Evolutionary conservation across 495 filamentous ascomycete species (phyloP).

Genomic region (Penicillium subrubescens): DNA sequence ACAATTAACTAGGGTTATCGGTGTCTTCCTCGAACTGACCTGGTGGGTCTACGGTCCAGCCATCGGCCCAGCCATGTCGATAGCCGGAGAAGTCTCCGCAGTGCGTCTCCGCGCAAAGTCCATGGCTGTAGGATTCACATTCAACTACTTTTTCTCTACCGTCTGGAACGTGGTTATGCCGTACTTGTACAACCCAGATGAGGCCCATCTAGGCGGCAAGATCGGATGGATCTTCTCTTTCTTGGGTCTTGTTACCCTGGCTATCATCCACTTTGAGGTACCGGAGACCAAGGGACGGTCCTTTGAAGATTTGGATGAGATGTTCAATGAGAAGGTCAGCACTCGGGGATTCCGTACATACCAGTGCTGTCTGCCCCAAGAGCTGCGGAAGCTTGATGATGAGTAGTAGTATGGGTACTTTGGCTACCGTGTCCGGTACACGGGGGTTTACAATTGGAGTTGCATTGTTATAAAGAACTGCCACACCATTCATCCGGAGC

Average conservation of each 20-base stretch:
- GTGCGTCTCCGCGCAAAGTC: conserved; percentile 32
- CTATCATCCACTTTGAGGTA: conserved; percentile 25
- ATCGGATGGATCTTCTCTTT: conserved; percentile 31
- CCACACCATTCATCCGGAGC: conserved; percentile 33
- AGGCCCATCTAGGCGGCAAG: conserved; percentile 31
- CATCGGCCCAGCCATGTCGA: conserved; percentile 26
- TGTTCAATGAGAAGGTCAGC: conserved; percentile 14
- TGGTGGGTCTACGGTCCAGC: conserved; percentile 24
- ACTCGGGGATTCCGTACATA: conserved; percentile 15
- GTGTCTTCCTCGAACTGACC: conserved; percentile 20
- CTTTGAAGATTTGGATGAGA: conserved; percentile 29
- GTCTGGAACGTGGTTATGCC: conserved; percentile 26
- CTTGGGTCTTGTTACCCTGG: conserved; percentile 1
- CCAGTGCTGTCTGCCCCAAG: conserved; percentile 8
- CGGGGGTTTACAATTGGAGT: background rate
- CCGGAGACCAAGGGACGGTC: conserved; percentile 33
- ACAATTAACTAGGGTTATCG: conserved; percentile 11
- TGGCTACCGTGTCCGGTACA: background rate
- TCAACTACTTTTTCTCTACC: conserved; percentile 26
- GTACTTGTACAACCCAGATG: conserved; percentile 31
- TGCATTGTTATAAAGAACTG: background rate
- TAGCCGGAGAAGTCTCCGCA: conserved; percentile 31
- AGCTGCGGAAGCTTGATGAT: background rate
- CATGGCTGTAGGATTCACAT: conserved; percentile 27
- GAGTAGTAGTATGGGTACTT: background rate